These are phyloP conservation scores for barley (Hordeum vulgare) DNA, from an alignment of 176 grass and related monocot species.

Conservation along the genomic window MorexV3_pseudomolecules_assembly NC_058520.1:26469994-26470493, in stretches of 20 bases:
- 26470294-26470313: not conserved
- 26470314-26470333: not conserved
- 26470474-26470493: not conserved
- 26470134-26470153: constrained; percentile 86
- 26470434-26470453: not conserved
- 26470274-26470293: not conserved
- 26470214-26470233: constrained; percentile 84
- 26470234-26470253: too few species aligned
- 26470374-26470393: not conserved
- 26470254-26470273: not conserved
- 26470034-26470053: not conserved
- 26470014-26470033: not conserved
- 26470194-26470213: constrained; percentile 96
- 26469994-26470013: constrained; percentile 37
- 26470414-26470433: not conserved
- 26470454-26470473: not conserved
- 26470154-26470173: constrained; percentile 46
- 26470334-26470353: not conserved
- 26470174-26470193: constrained; percentile 85
- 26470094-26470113: constrained; percentile 56
- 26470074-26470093: constrained; percentile 57
- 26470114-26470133: constrained; percentile 80
- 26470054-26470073: not conserved
- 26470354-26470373: not conserved
- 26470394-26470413: not conserved